Percentiles rank a stretch among this genome's conserved stretches.
phyloP scores from a whole-genome alignment of 805 yeast species.

The Lipomyces starkeyi region DNA sequence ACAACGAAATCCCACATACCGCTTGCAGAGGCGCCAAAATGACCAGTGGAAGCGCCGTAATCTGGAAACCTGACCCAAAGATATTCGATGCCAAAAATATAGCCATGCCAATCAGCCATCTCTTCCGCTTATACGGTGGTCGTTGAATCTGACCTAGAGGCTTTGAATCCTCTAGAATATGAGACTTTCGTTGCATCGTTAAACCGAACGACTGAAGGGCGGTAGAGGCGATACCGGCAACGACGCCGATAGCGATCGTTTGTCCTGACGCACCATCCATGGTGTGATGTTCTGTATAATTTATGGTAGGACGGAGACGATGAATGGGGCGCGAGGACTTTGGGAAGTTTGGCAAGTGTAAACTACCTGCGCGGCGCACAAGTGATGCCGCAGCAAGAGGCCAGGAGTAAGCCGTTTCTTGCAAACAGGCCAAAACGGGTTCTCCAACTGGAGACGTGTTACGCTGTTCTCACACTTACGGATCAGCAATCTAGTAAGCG shows the following conservation, averaged over 20 bases:
- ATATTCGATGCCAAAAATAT: conserved; percentile 76
- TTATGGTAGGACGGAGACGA: neutral
- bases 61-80: conserved; percentile 81
- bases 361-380: neutral
- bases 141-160: conserved; percentile 45
- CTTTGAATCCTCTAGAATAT: conserved; percentile 54
- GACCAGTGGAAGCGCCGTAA: conserved; percentile 81
- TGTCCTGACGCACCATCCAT: conserved; percentile 38
- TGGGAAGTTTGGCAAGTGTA: neutral
- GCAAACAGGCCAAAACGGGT: neutral
- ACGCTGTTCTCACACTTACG: neutral
- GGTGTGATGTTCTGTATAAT: neutral
- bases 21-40: conserved; percentile 84
- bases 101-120: conserved; percentile 78
- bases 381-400: neutral
- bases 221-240: conserved; percentile 64
- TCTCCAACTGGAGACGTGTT: neutral
- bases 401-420: neutral
- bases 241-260: conserved; percentile 44
- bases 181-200: conserved; percentile 81
- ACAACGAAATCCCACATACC: conserved; percentile 44
- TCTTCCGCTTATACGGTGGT: conserved; percentile 49
- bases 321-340: neutral
- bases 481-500: neutral
- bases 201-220: conserved; percentile 83